Evolutionary conservation across 208 protist species (phyloP), one percentile per base, ranked within the genome.

Genomic region (Acanthamoeba triangularis): DNA sequence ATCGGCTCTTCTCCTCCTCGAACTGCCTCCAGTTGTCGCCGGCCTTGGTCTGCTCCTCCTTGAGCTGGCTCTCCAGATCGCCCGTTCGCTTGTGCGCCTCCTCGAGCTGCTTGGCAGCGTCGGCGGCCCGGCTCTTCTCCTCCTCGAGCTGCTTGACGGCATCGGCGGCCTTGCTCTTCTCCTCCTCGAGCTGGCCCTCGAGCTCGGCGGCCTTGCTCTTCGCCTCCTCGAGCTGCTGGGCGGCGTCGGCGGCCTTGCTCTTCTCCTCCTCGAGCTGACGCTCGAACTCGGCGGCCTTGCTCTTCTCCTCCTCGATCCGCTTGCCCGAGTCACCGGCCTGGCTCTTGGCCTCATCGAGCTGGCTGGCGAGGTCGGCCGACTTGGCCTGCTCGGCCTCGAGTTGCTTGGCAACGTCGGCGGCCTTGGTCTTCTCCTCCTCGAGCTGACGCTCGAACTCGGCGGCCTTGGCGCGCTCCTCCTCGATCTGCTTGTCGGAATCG

Each of bases 31-130:
- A 87, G 78, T 87, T 87, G 49, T 87, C 78, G 78, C 78, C 78
- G 8, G 78, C 78, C 78, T 87, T 87, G 47, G 47, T 87, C 78
- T 87, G 78, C 28, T 87, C 78, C 78, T 87, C 78, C 78, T 87
- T 54, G n/a, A 87, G 78, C 25, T 63, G 41, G 5, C 78, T 56
- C 52, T 54, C 41, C 28, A 87, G 78, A 10, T 63, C 78, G 49
- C 52, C n/a, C 18, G 49, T 47, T 87, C 78, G 78, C 78, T 61
- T 56, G 49, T 87, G 78, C 33, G 61, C 78, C 78, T 87, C 78
- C 52, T 87, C 78, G 30, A 87, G 47, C 33, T 61, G 76, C 41
- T 84, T 47, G 20, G 6, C 76, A 23, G 33, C 20, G 10, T 84
- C 41, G 25, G 35, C 10, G 76, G 44, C 76, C 76, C 44, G 14